Base-by-base conservation (phyloP, 179 eudicot species). In the Beta lomatogona region DNA sequence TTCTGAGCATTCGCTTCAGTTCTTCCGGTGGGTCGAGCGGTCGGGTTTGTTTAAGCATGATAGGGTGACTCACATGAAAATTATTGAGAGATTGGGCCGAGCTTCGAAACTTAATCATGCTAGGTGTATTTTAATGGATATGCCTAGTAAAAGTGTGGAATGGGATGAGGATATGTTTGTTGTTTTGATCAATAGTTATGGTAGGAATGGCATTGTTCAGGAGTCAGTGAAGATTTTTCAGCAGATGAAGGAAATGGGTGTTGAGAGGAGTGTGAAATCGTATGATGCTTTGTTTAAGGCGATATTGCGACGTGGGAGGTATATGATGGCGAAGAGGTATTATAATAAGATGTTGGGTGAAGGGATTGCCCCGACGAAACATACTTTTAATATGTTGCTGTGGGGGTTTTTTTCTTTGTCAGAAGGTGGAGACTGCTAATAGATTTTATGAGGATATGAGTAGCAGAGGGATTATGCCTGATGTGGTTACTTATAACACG, bases 301-400 rank as follows among this genome's bases (percentile, higher is more conserved):
- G 54, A 91, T 95, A 46, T 52, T 92, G 88, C 89, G 98, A 5
- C 86, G 93, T 41, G 99, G 99, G 68, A 77, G 99, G 87, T 94
- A 89, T 83, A 90, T 92, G 97, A 95, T 95, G 99, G 95, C 94
- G 9, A 94, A 95, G 89, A 87, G 98, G 87, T 92, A 92, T 76
- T 95, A 90, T 73, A 95, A 95, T 78, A 91, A 91, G 90, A 95
- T 95, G 99, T 79, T 92, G 83, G 82, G 74, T 60, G 98, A 92
- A 84, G 98, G 97, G 64, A 86, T 95, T 48, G 79, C 88, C 52
- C 99, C 99, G 8, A 89, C 92, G 57, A 79, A 84, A 71, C 93
- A 90, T 65, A 95, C 99, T 0, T 95, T 88, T 76, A 92, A 94
- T 85, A 3, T 89, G 45, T 81, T 95, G 88, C 85, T 95, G 68